phyloP scores from a whole-genome alignment of 768 basidiomycete species.

The Clavulina sp. region DNA sequence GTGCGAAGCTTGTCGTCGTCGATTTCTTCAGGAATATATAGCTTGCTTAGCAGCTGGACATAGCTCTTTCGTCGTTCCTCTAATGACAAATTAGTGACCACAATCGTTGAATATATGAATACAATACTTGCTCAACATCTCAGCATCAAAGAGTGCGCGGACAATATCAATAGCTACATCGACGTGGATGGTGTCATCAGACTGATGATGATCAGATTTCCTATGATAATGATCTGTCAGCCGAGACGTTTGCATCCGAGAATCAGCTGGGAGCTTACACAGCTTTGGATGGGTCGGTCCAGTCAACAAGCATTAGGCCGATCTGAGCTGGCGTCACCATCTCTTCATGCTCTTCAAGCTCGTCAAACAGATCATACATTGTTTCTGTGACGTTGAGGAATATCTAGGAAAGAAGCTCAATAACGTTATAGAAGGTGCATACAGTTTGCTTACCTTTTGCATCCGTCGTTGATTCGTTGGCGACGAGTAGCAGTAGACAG shows the following conservation, averaged over 20 bases:
- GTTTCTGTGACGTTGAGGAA: constrained; percentile 22
- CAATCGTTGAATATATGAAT: neutral
- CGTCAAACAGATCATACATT: constrained; percentile 19
- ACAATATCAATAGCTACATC: constrained; percentile 42
- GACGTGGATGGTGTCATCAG: constrained; percentile 29
- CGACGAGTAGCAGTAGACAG: constrained; percentile 71
- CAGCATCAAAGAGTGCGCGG: constrained; percentile 30
- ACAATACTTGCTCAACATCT: constrained; percentile 31
- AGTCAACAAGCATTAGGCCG: constrained; percentile 23
- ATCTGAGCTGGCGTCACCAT: constrained; percentile 19
- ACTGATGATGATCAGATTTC: constrained; percentile 16
- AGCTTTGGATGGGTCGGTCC: constrained; percentile 24
- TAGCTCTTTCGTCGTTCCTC: constrained; percentile 46
- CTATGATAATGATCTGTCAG: neutral
- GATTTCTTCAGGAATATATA: constrained; percentile 42
- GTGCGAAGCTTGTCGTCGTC: constrained; percentile 25
- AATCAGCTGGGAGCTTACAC: constrained; percentile 18
- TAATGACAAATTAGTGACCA: constrained; percentile 15
- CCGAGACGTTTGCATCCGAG: constrained; percentile 14
- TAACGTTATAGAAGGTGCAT: constrained; percentile 14
- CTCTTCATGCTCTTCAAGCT: constrained; percentile 19
- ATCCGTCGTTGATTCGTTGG: constrained; percentile 55
- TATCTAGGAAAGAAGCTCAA: constrained; percentile 17
- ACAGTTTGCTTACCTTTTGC: constrained; percentile 27
- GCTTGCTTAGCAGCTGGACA: constrained; percentile 43